Evolutionary conservation across 129 eudicot species (phyloP).

Genomic region (Tagetes erecta): DNA sequence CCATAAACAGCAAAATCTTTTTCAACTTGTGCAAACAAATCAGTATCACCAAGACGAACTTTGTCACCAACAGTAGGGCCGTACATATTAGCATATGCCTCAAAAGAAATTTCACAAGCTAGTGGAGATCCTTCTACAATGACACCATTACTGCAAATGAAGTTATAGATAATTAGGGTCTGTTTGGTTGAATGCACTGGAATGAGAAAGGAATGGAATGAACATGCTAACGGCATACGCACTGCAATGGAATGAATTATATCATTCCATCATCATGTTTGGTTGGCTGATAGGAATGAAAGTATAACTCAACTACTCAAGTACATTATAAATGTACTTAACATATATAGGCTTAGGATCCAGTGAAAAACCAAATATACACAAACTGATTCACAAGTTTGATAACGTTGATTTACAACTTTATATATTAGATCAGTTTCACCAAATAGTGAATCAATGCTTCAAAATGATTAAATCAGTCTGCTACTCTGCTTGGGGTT

Average conservation of each 20-base stretch:
- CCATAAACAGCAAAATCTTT: slow-evolving; percentile 78
- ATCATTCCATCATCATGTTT: neutral
- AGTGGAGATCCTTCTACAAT: slow-evolving; percentile 58
- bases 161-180: neutral
- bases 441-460: neutral
- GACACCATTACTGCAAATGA: slow-evolving; percentile 59
- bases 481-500: neutral
- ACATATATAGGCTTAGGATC: neutral
- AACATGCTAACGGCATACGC: neutral
- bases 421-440: neutral
- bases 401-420: neutral
- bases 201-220: neutral
- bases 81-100: slow-evolving; percentile 85
- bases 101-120: slow-evolving; percentile 51
- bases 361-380: neutral
- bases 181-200: neutral
- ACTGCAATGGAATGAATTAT: neutral
- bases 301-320: neutral
- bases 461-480: neutral
- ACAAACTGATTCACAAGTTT: neutral
- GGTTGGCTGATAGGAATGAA: neutral
- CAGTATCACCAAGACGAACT: slow-evolving; percentile 95
- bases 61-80: slow-evolving; percentile 98
- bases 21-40: slow-evolving; percentile 88
- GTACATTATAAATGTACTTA: neutral